These are phyloP conservation scores for Mallotus japonicus DNA, from an alignment of 441 rosid species.

Conservation along the genomic window DNA sequence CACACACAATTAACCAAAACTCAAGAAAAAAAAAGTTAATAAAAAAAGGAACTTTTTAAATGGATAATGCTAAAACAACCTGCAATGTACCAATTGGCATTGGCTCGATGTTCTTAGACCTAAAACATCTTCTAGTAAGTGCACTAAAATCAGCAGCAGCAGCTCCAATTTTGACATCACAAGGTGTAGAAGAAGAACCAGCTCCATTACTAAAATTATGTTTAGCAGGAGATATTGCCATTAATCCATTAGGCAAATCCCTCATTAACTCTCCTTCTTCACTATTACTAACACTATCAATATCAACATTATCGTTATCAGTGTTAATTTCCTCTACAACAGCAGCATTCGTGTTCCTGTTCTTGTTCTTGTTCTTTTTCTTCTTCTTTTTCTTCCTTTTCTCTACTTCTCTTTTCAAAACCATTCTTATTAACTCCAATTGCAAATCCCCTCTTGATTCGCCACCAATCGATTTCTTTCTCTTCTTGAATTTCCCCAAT, in stretches of 20 bases:
- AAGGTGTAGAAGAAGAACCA: conserved; percentile 41
- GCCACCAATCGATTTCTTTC: conserved; percentile 36
- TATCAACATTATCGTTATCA: conserved; percentile 26
- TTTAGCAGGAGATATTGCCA: conserved; percentile 74
- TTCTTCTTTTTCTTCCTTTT: conserved; percentile 43
- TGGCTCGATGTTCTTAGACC: conserved; percentile 89
- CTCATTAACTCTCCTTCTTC: conserved; percentile 59
- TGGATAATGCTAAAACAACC: conserved; percentile 34
- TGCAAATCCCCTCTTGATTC: conserved; percentile 68
- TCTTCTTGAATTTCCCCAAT: conserved; percentile 36
- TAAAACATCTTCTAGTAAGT: conserved; percentile 51
- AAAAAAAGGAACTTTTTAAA: not conserved
- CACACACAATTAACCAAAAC: not conserved
- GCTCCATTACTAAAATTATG: conserved; percentile 46
- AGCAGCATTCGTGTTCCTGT: conserved; percentile 25
- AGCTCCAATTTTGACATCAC: conserved; percentile 69
- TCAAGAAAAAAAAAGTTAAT: not conserved
- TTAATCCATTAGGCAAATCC: conserved; percentile 84
- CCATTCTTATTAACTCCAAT: conserved; percentile 75
- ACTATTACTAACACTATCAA: conserved; percentile 15
- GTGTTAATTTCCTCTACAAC: conserved; percentile 16
- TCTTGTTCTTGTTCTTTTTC: conserved; percentile 27
- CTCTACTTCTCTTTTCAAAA: conserved; percentile 71
- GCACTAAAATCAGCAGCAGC: conserved; percentile 44
- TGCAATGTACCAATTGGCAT: conserved; percentile 65